Percentiles rank a stretch among this genome's conserved stretches.
Evolutionary conservation across 768 basidiomycete species (phyloP).

Genomic region (Naganishia onofrii): DNA sequence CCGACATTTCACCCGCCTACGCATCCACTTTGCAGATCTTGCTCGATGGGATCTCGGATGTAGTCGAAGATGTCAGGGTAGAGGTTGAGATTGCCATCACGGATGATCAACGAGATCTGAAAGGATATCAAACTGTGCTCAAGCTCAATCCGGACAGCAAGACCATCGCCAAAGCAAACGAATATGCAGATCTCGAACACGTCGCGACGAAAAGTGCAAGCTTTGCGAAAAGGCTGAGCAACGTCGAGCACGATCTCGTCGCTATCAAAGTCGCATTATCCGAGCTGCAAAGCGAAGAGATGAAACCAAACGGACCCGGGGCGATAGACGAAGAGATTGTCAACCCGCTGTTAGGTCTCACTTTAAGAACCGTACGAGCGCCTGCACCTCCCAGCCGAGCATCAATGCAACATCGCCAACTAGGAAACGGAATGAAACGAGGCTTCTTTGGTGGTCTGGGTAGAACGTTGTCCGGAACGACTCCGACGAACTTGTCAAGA

Average conservation of each 20-base stretch:
- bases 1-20: constrained; percentile 30
- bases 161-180: constrained; percentile 19
- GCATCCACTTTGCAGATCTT: constrained; percentile 34
- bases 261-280: constrained; percentile 41
- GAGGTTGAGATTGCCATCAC: constrained; percentile 51
- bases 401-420: constrained; percentile 10
- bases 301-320: constrained; percentile 7
- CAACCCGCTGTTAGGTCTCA: constrained; percentile 11
- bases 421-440: constrained; percentile 28
- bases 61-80: constrained; percentile 51
- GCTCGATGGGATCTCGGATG: constrained; percentile 48
- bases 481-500: constrained; percentile 7
- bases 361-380: constrained; percentile 19
- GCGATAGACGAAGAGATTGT: constrained; percentile 15
- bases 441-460: constrained; percentile 32
- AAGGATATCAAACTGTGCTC: constrained; percentile 48
- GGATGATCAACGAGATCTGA: constrained; percentile 47
- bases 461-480: constrained; percentile 27
- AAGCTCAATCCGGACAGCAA: constrained; percentile 34
- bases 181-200: constrained; percentile 18
- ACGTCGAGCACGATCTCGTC: constrained; percentile 46
- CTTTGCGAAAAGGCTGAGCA: constrained; percentile 37
- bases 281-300: constrained; percentile 32
- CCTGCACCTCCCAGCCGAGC: constrained; percentile 16
- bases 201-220: constrained; percentile 17